A percentile compares a stretch with the other conserved stretches of the same genome.
Conservation (phyloP, 805 yeast genomes). For the Candida oleophila region DNA sequence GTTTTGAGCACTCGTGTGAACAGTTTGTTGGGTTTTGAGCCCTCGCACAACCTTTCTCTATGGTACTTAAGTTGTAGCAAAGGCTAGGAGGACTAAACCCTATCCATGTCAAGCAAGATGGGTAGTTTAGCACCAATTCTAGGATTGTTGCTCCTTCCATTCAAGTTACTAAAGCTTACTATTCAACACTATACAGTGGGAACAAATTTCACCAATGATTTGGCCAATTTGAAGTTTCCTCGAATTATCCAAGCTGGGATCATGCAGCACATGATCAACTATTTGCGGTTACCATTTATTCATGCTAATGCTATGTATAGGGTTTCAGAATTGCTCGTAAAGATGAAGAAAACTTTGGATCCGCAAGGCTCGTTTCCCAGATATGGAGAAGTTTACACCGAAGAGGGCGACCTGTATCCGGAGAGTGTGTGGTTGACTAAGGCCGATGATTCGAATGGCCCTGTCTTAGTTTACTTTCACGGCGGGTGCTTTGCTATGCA, state of each 20-base stretch:
- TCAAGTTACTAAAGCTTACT: neutral
- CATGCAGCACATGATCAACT: conserved; percentile 1
- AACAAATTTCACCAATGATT: neutral
- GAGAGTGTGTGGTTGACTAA: neutral
- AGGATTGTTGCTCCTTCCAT: neutral
- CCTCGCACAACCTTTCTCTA: too few relatives aligned
- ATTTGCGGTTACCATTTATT: neutral
- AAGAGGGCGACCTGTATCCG: neutral
- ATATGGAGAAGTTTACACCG: neutral
- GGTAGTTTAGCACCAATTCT: neutral
- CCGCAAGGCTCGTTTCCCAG: neutral
- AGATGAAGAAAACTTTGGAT: neutral
- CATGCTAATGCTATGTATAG: neutral
- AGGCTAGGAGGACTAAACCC: too few relatives aligned
- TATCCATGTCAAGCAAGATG: too few relatives aligned
- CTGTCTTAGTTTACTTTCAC: conserved; percentile 9
- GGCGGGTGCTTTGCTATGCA: conserved; percentile 13
- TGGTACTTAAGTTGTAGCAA: too few relatives aligned
- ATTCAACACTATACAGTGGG: neutral
- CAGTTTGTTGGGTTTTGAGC: too few relatives aligned
- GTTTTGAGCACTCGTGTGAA: too few relatives aligned
- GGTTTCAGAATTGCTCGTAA: neutral
- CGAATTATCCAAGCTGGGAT: neutral
- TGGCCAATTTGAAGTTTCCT: neutral
- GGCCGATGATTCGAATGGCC: neutral